These are phyloP conservation scores for Nicotiana otophora DNA, from an alignment of 257 asterid genomes.

Conservation along the genomic window DNA sequence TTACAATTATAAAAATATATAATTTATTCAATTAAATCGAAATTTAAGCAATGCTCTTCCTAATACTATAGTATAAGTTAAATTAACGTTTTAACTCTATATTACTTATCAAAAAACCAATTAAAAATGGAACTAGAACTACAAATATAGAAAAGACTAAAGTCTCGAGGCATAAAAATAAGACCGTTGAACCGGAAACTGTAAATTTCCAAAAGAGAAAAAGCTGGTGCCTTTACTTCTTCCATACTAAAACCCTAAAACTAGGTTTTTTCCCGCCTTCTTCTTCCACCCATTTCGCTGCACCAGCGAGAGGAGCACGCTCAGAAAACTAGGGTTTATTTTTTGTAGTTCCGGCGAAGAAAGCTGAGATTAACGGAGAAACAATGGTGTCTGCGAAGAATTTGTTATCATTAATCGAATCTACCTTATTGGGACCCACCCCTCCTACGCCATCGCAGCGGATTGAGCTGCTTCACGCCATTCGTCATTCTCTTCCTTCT, in stretches of 20 bases:
- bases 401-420: conserved; percentile 55
- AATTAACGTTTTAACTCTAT: too few relatives aligned
- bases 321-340: neutral
- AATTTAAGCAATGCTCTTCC: too few relatives aligned
- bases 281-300: neutral
- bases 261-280: conserved; percentile 21
- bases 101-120: too few relatives aligned
- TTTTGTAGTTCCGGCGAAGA: neutral
- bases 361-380: neutral
- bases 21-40: too few relatives aligned
- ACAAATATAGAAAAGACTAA: too few relatives aligned
- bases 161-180: too few relatives aligned
- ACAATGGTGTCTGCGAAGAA: conserved; percentile 72
- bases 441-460: conserved; percentile 79
- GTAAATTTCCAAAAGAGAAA: too few relatives aligned
- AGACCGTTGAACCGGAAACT: too few relatives aligned
- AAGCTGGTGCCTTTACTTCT: neutral
- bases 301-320: neutral
- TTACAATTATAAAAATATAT: too few relatives aligned
- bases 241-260: neutral
- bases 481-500: conserved; percentile 65
- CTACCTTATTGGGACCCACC: conserved; percentile 50
- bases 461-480: conserved; percentile 73
- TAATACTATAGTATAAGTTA: too few relatives aligned
- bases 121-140: too few relatives aligned